Base-by-base conservation (phyloP, 2,329 filamentous ascomycete species). In the Diaporthe destruens region DNA sequence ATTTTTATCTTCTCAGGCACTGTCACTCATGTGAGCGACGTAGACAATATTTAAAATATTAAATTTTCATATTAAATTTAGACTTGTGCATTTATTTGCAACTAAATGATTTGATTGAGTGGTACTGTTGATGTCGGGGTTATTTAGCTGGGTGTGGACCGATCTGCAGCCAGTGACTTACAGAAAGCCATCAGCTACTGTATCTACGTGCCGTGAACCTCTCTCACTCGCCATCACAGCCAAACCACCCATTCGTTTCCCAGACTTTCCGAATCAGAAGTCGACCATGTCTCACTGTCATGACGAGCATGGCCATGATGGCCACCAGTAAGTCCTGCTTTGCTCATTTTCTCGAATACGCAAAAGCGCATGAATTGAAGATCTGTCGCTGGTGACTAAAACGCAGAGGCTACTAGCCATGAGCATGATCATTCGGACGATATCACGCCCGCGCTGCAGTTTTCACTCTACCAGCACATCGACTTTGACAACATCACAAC, bases 381-480 rank as follows among this genome's bases (percentile, higher is more conserved):
- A 42, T 42, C 4, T 42, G 12, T 42, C 14, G 39, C 39, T 6
- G 12, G 39, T 18, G 39, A 18, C 6, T 42, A 18, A 42, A 36
- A 8, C 7, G 34, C 39, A 5, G 12, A 16, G 34, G 9, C 14
- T 42, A 16, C 39, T 14, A 42, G 39, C 39, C 12, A 42, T 6
- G 88, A 85, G 54, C 95, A 98, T 81, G 95, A 98, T 82, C 96
- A 98, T 84, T 92, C 90, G 59, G 94, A 98, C 85, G 96, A 98
- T 85, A 90, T 98, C 78, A 95, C 94, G 1, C 96, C 96, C 0
- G 96, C 95, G 1, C 87, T 98, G 20, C 96, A 98, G 82, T 92
- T 92, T 78, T 94, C 95, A 54, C 91, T 99, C 47, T 98, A 98
- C 85, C 91, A 94, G 76, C 93, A 98, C 81, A 95, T 99, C 82